These are phyloP conservation scores for Lodderomyces metapsilosis DNA, from an alignment of 1,139 yeast genomes.

Conservation along the genomic window DNA sequence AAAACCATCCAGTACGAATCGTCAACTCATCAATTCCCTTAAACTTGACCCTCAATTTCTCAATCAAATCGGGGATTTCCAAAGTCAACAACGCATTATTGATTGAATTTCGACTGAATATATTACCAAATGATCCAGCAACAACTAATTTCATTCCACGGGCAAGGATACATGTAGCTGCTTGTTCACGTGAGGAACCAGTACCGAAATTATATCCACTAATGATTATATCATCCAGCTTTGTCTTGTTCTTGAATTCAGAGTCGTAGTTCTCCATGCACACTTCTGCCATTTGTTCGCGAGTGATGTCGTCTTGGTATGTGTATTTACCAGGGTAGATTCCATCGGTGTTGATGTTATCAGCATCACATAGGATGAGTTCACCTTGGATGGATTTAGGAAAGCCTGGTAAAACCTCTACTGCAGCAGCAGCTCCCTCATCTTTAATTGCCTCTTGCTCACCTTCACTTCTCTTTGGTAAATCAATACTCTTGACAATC, in stretches of 20 bases:
- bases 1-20: slow-evolving; percentile 90
- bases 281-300: slow-evolving; percentile 95
- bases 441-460: slow-evolving; percentile 18
- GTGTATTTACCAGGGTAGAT: slow-evolving; percentile 98
- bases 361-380: slow-evolving; percentile 92
- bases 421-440: slow-evolving; percentile 33
- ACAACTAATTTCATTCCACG: slow-evolving; percentile 90
- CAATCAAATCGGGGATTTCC: slow-evolving; percentile 85
- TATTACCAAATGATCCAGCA: slow-evolving; percentile 97
- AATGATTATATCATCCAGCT: slow-evolving; percentile 84
- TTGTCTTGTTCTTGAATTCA: slow-evolving; percentile 77
- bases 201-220: slow-evolving; percentile 97
- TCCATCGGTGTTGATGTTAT: slow-evolving; percentile 97
- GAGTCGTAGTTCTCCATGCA: slow-evolving; percentile 98
- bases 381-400: slow-evolving; percentile 89
- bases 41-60: slow-evolving; percentile 70
- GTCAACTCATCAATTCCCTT: slow-evolving; percentile 64
- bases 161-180: slow-evolving; percentile 94
- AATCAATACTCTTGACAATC: slow-evolving; percentile 47
- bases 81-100: slow-evolving; percentile 92
- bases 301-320: slow-evolving; percentile 93
- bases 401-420: slow-evolving; percentile 82
- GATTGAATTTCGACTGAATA: slow-evolving; percentile 91
- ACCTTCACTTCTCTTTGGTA: slow-evolving; percentile 11
- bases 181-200: slow-evolving; percentile 99